Conservation (phyloP, 2,329 filamentous ascomycete genomes). For the Leptosphaerulina australis region DNA sequence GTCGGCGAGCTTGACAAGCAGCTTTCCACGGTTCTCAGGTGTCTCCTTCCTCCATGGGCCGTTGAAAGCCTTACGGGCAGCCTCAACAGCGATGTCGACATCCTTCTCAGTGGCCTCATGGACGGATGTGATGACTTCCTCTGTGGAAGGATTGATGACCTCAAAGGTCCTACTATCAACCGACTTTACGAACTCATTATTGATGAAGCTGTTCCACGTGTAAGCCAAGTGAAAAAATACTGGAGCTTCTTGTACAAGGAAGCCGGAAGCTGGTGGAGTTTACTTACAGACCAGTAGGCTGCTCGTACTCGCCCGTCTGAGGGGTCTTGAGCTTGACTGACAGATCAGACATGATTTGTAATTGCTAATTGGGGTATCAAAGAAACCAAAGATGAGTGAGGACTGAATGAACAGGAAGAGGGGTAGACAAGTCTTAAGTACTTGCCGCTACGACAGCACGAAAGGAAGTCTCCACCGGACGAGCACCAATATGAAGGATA, state of each 20-base stretch:
- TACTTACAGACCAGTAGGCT: conserved; percentile 61
- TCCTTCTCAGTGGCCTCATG: conserved; percentile 89
- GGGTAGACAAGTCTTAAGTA: conserved; percentile 42
- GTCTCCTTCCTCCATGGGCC: conserved; percentile 71
- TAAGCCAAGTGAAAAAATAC: not conserved
- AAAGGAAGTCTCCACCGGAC: conserved; percentile 30
- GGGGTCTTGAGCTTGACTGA: conserved; percentile 71
- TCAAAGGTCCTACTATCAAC: conserved; percentile 90
- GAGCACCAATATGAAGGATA: conserved; percentile 20
- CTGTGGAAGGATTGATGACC: conserved; percentile 85
- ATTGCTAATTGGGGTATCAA: conserved; percentile 36
- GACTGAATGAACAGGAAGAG: conserved; percentile 24
- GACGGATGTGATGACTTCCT: conserved; percentile 83
- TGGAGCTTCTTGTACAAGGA: conserved; percentile 17
- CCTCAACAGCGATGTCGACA: conserved; percentile 77
- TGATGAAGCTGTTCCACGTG: conserved; percentile 72
- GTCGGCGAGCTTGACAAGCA: conserved; percentile 78
- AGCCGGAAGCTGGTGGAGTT: not conserved
- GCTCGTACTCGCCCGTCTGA: conserved; percentile 63
- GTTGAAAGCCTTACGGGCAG: conserved; percentile 85
- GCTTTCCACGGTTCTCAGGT: conserved; percentile 71
- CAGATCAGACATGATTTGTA: conserved; percentile 51
- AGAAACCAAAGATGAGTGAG: conserved; percentile 22
- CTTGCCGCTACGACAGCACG: conserved; percentile 33
- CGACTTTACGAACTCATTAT: conserved; percentile 86